Evolutionary conservation across 225 moss, liverwort and hornwort genomes (phyloP), one percentile per base, ranked within the genome.

Genomic region (Sphagnum contortum): DNA sequence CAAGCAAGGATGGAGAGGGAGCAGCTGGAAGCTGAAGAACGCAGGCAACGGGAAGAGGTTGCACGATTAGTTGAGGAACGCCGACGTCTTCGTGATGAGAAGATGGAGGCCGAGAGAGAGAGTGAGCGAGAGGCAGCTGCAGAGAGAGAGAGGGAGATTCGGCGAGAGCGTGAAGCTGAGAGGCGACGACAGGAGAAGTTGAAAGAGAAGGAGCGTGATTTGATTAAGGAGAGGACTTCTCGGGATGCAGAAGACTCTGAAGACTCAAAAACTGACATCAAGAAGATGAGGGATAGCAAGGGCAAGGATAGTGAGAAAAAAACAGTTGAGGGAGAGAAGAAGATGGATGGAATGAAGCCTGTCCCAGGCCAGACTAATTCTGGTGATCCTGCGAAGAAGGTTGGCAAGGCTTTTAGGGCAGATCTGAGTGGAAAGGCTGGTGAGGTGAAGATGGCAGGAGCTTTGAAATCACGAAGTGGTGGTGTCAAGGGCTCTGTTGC

Each of bases 21-120:
- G 69, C 85, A 91, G 66, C 79, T 91, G 50, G 91, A 91, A 71
- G 91, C 85, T 45, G 91, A 91, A 57, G 91, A 91, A 72, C 73
- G 80, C 64, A 75, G 91, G 69, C 91, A 91, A 71, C 78, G 91
- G 48, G 91, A 91, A 77, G 91, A 91, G 74, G 91, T 91, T 10
- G 86, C 91, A 44, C 76, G 91, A 6, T 75, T 91, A 5, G 91
- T 91, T 45, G 87, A 91, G 77, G 91, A 91, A 66, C 76, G 88
- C 8, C 79, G 91, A 63, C 74, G 81, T 60, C 75, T 83, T 49
- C 79, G 91, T n/a, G 91, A 88, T 66, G 88, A 91, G 73, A 88
- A 81, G 70, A 65, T 88, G 62, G 83, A 91, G 67, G 87, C 91
- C 48, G 91, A 86, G 67, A 79, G 83, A 45, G 85, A 86, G 50